Base-by-base conservation (phyloP, 192 early-diverging fungal genomes). In the Rhizophagus prolifer region DNA sequence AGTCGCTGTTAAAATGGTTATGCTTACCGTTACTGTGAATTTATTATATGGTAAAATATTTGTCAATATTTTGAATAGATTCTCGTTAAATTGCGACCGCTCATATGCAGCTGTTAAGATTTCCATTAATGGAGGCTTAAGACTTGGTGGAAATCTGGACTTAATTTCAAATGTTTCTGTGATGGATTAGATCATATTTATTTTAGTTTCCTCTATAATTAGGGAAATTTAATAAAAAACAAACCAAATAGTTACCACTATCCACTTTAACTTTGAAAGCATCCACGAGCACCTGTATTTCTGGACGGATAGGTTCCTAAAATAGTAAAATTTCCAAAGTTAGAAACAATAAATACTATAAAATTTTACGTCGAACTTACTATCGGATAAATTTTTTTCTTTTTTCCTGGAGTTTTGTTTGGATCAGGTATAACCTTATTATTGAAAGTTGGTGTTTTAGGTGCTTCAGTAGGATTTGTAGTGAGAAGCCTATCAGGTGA, bases 91-190 rank as follows among this genome's bases (percentile, higher is more conserved):
- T 1, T 44, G 41, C 21, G 82, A 81, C 23, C 80, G 78, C 36
- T 82, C 84, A 34, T 72, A 77, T 14, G 78, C 78, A 4, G 72
- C 75, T 14, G 76, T 76, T 23, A 70, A 26, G 9, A 79, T 62
- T 21, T 75, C 76, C 14, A 85, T 64, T 2, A 88, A 79, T 0
- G 82, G 78, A 5, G 79, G 80, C 50, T 81, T 82, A 60, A 88
- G 78, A 12, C 70, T 79, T 19, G 65, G 66, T 30, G 87, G 87
- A 41, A 88, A 88, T 58, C 78, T 81, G 0, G 85, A 71, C 47
- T 88, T 88, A 31, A 81, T 74, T 23, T 81, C 85, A 84, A 86
- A 88, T 2, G 76, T 80, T 70, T 88, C 87, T 83, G 30, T 9
- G 0, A 19, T 36, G 12, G 38, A n/a, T n/a, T 21, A 1, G 72